Conservation (phyloP, 2,329 filamentous ascomycete species). For the Blastomyces emzantsi region DNA sequence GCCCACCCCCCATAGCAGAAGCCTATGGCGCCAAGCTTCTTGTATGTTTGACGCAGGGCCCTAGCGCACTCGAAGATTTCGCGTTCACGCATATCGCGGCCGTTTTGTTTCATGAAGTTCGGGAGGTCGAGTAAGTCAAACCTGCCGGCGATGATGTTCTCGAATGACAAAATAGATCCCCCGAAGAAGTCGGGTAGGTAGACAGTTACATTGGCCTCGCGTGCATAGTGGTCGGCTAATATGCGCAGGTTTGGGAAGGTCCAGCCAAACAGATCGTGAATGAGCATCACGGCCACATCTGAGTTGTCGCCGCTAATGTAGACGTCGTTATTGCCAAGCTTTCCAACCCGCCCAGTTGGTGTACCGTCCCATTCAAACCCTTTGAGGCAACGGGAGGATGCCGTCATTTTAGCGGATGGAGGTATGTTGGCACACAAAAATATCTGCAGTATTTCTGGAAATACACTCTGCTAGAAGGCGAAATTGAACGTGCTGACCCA, state of each 20-base stretch:
- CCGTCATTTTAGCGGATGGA: background rate
- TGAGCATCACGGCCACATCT: slow-evolving; percentile 29
- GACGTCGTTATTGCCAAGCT: slow-evolving; percentile 25
- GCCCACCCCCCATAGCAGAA: slow-evolving; percentile 49
- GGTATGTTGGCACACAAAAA: background rate
- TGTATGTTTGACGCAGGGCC: slow-evolving; percentile 23
- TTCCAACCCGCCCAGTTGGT: slow-evolving; percentile 28
- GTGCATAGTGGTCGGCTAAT: slow-evolving; percentile 41
- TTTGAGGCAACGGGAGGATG: slow-evolving; percentile 18
- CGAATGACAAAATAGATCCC: background rate
- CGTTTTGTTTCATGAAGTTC: slow-evolving; percentile 8
- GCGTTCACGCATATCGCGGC: slow-evolving; percentile 31
- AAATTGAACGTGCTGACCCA: background rate
- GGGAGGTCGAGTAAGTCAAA: background rate
- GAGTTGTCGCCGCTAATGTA: slow-evolving; percentile 34
- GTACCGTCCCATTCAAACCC: slow-evolving; percentile 37
- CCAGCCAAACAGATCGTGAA: slow-evolving; percentile 39
- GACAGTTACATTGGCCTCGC: slow-evolving; percentile 39
- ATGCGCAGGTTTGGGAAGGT: slow-evolving; percentile 38
- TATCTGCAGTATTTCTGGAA: background rate
- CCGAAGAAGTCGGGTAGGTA: slow-evolving; percentile 33
- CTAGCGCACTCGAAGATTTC: slow-evolving; percentile 31
- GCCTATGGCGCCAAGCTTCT: slow-evolving; percentile 38
- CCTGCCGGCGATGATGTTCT: background rate
- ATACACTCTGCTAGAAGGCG: background rate